Evolutionary conservation across 805 yeast species (phyloP).

Genomic region (Monosporozyma unispora): DNA sequence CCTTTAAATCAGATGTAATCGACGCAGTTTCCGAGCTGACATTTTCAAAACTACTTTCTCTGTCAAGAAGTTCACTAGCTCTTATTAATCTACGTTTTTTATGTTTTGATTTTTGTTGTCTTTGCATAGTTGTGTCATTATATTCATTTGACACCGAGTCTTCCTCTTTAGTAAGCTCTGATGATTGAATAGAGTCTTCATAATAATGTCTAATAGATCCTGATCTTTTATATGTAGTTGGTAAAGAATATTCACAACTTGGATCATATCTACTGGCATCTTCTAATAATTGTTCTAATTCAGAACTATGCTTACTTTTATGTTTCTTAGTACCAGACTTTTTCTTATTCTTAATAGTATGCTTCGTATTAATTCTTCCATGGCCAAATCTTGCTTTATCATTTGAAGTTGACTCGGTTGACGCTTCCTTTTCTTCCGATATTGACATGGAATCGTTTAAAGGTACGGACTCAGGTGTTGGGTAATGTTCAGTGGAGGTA

Average conservation of each 20-base stretch:
- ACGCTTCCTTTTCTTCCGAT: not conserved
- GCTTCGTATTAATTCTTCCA: not conserved
- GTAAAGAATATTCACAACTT: constrained; percentile 19
- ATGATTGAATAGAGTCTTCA: constrained; percentile 10
- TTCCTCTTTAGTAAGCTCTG: not conserved
- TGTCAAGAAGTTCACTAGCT: not conserved
- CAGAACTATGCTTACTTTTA: not conserved
- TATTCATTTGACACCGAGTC: not conserved
- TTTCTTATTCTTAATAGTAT: not conserved
- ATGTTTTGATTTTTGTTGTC: not conserved
- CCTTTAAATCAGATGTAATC: not conserved
- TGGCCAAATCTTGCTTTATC: not conserved
- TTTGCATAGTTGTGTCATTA: not conserved
- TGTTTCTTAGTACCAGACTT: not conserved
- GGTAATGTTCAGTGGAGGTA: not conserved
- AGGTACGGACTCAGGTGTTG: not conserved
- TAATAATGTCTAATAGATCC: not conserved
- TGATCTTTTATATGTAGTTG: constrained; percentile 12
- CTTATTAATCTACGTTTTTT: not conserved
- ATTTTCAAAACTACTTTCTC: not conserved
- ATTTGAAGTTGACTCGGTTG: not conserved
- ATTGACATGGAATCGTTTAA: not conserved
- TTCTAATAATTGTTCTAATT: constrained; percentile 15
- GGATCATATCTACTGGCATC: constrained; percentile 25
- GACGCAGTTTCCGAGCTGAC: not conserved